Base-by-base conservation (phyloP, 176 grass and related monocot species). In the Chrysopogon serrulatus region DNA sequence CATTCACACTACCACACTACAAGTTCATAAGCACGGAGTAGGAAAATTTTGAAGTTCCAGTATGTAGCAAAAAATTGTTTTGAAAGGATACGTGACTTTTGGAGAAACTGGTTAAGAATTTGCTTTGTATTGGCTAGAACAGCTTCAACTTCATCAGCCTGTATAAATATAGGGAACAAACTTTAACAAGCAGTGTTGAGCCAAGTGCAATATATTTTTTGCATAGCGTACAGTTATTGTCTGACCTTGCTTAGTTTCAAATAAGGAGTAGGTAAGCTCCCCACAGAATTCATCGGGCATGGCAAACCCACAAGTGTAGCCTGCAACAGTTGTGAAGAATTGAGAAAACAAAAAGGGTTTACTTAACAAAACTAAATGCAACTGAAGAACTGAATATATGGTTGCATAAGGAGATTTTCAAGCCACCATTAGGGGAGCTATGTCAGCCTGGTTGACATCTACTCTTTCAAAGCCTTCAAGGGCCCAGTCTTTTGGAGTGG, bases 51-150 rank as follows among this genome's bases (percentile, higher is more conserved):
- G 33, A 59, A 30, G 77, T 23, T 32, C 28, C 66, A 65, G n/a
- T 84, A 48, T 27, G 44, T 23, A 37, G 23, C 34, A 60, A 39
- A 39, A 68, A 80, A 3, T 65, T 68, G 47, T 90, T 43, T 68
- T 63, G 23, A 53, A 65, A 66, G 88, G 82, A 93, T 95, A 98
- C 95, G 76, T 72, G 95, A 98, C 65, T 98, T 98, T 21, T 17
- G 90, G 48, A 98, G 87, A 83, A 95, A 98, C 87, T 98, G 95
- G 65, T 90, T 98, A 81, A 98, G 95, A 86, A 98, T 98, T 93
- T 98, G 92, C 43, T 93, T 98, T 88, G 92, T 86, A 85, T 98
- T 98, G 39, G 90, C 95, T 62, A 98, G 57, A 88, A 90, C 82
- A 88, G 90, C 95, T 90, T 98, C 86, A 88, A 95, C 90, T 98